Base-by-base conservation (phyloP, 2,329 filamentous ascomycete species). In the Xylaria sp. region DNA sequence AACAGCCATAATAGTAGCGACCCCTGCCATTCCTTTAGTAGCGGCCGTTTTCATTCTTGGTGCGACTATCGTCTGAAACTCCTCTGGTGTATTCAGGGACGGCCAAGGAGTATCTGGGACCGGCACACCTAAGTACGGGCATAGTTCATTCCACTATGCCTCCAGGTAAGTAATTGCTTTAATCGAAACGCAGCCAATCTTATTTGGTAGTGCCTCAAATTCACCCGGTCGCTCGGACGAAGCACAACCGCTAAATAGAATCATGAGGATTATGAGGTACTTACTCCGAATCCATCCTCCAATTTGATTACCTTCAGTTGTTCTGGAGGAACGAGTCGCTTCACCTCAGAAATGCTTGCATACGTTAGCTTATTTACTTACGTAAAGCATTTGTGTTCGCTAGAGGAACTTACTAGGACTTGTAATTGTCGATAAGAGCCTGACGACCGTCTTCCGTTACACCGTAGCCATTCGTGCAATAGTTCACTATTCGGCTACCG, bases 31-130 rank as follows among this genome's bases (percentile, higher is more conserved):
- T 13, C 66, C 65, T 8, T 76, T 77, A 40, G 51, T 71, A 0
- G 74, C 66, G 41, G 73, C 73, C 0, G 56, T 66, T 21, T 71
- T 66, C 0, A 71, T 58, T 29, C 68, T 71, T 0, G 74, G 74
- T 0, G 5, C 29, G 3, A 44, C 13, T 10, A 65, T n/a, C 10
- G 57, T 17, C 19, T 65, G 54, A 33, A 72, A 73, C 41, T 71
- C 67, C 15, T 73, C 71, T 9, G 68, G 63, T 1, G 58, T 66
- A 23, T 72, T 69, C 17, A 67, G 51, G 2, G 68, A 51, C 3
- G 71, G 71, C 71, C 70, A 73, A 13, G 57, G 29, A 6, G 17
- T 54, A 33, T 71, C 63, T 7, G 69, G 71, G 8, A 69, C 38
- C 0, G 68, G 67, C 15, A 69, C 63, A 6, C 63, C 71, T n/a